Base-by-base conservation (phyloP, 2,329 filamentous ascomycete species). In the Apiospora koreana region DNA sequence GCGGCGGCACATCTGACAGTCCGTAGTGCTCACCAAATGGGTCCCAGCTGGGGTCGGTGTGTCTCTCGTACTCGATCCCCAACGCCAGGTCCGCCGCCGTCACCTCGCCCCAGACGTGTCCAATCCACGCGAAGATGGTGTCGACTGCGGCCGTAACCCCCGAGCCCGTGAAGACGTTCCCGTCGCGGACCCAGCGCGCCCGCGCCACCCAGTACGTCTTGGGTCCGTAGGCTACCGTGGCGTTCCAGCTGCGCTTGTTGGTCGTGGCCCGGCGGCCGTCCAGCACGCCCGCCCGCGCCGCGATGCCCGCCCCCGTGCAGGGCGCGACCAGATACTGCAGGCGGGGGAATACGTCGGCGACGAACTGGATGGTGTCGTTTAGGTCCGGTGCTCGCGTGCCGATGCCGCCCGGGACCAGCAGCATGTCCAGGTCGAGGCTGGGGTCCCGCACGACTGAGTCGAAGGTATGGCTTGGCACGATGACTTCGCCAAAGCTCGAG, bases 151-250 rank as follows among this genome's bases (percentile, higher is more conserved):
- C 89, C 35, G 77, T 76, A 7, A 80, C 70, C 18, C 91, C 91
- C 0, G 88, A 90, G 2, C 87, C 88, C 4, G 87, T 89, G 89
- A 91, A 93, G 10, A 92, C 81, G 70, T 92, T 90, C 3, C 88
- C 90, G 78, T 93, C 90, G 0, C 83, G 81, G 0, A 92, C 87
- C 87, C 89, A 93, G 50, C 91, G 83, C 28, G 91, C 91, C 38
- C 84, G 83, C 0, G 83, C 79, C 31, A 90, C 83, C 91, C 91
- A 93, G 0, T 87, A 78, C 0, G 91, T 88, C 0, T 83, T 80
- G 0, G 85, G 83, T 0, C 87, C 84, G 68, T 84, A 79, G 1
- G 80, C 77, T 1, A 62, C 54, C 54, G 54, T 62, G 25, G 18
- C 54, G 8, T 10, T 28, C 54, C 54, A 62, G 54, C 54, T 62